These are phyloP conservation scores for sunflower (Helianthus annuus) DNA, from an alignment of 129 eudicot genomes.

Conservation along the genomic window HanXRQr2.0-SUNRISE NC_035434.2:11557953-11558452, in stretches of 20 bases:
- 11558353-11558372: constrained; percentile 2
- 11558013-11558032: constrained; percentile 39
- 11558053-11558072: constrained; percentile 35
- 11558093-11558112: constrained; percentile 25
- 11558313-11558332: constrained; percentile 27
- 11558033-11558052: constrained; percentile 21
- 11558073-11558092: constrained; percentile 21
- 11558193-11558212: constrained; percentile 26
- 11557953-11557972: too few relatives aligned
- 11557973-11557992: constrained; percentile 4
- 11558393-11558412: constrained; percentile 29
- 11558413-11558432: constrained; percentile 29
- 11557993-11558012: constrained; percentile 35
- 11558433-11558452: constrained; percentile 18
- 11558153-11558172: background rate
- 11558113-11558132: constrained; percentile 32
- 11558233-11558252: constrained; percentile 27
- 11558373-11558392: constrained; percentile 21
- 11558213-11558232: background rate
- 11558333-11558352: constrained; percentile 29
- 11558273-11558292: constrained; percentile 19
- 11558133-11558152: constrained; percentile 23
- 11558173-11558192: constrained; percentile 19
- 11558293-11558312: background rate
- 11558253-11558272: constrained; percentile 22